Base-by-base conservation (phyloP, 371 early-diverging fungal species). In the Mucor mucedo region DNA sequence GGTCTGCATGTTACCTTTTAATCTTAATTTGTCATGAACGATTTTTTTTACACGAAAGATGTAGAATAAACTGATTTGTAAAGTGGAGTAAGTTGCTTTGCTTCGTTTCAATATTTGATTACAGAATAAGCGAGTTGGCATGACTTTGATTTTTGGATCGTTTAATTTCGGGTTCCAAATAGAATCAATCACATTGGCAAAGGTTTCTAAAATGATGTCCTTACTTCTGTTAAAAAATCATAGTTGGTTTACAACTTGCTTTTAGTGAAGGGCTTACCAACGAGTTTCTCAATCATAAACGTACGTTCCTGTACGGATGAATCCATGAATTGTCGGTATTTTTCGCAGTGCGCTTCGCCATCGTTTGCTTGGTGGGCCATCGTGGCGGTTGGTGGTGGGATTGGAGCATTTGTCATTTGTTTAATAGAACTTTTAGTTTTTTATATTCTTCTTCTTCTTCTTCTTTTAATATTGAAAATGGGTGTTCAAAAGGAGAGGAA, bases 101-200 rank as follows among this genome's bases (percentile, higher is more conserved):
- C 91, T 89, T 42, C 91, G 86, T 62, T 84, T 85, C 9, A 93
- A 74, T 44, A 91, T 86, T 66, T 91, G 91, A 32, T 83, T 84
- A 55, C 91, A 86, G 82, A 91, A 70, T 59, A 67, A 54, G 70
- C 71, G 38, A 71, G 82, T 64, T 63, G 83, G 71, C 52, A 81
- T 73, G 8, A 83, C 80, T 60, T 84, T 70, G 68, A 75, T 67
- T 67, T 82, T 66, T 32, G 71, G 71, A 49, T 76, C 72, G n/a
- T 75, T 56, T 44, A 75, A 70, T 30, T 68, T 63, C 3, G 77
- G 77, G n/a, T 75, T 58, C 80, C 80, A 80, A 11, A 77, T 80
- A 16, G 77, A 75, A 62, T 80, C 77, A 44, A 71, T 67, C 16
- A 64, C 64, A 57, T 71, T 67, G 4, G 72, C 72, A 62, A 57